Evolutionary conservation across 202 grass and related monocot genomes (phyloP).

Genomic region (Digitaria exilis): DNA sequence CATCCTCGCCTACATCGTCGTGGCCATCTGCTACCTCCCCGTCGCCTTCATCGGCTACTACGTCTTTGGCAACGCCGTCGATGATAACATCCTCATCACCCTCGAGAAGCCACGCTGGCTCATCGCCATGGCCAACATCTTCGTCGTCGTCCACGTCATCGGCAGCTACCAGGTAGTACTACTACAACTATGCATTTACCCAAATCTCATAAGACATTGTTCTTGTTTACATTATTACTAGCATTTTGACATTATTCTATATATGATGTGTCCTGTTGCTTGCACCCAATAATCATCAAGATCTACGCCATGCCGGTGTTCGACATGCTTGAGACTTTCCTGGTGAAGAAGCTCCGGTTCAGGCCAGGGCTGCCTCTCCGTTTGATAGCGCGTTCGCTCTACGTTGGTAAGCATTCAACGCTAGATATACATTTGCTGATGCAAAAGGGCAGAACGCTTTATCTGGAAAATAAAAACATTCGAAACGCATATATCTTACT

Average conservation of each 20-base stretch:
- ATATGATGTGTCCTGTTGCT: too few species aligned
- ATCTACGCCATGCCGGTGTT: conserved; percentile 92
- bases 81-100: conserved; percentile 78
- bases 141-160: conserved; percentile 70
- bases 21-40: conserved; percentile 75
- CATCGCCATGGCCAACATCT: conserved; percentile 57
- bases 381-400: conserved; percentile 54
- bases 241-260: neutral
- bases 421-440: too few species aligned
- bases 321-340: conserved; percentile 84
- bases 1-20: conserved; percentile 54
- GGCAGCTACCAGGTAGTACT: conserved; percentile 65
- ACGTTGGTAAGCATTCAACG: conserved; percentile 53
- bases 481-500: too few species aligned
- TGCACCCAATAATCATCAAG: neutral
- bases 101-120: conserved; percentile 67
- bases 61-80: conserved; percentile 63
- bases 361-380: conserved; percentile 58
- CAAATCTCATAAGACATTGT: too few species aligned
- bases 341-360: conserved; percentile 65
- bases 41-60: conserved; percentile 70
- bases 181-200: too few species aligned
- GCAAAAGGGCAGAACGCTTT: too few species aligned
- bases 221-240: too few species aligned
- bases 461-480: too few species aligned